These are phyloP conservation scores for Sporisorium iseilematis-ciliati DNA, from an alignment of 1,284 basidiomycete genomes.

Conservation along the genomic window DNA sequence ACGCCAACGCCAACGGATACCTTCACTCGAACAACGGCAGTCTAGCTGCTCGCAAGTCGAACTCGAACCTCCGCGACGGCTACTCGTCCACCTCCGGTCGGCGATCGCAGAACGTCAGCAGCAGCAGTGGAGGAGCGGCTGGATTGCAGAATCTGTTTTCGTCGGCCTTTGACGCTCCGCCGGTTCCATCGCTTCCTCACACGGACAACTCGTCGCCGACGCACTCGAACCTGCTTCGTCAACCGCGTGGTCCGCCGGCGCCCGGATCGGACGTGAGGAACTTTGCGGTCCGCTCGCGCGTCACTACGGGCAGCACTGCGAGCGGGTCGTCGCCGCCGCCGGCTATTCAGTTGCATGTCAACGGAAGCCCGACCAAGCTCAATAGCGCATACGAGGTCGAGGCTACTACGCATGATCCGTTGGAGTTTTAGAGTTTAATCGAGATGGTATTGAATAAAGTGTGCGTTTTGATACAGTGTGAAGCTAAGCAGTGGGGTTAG, in stretches of 20 bases:
- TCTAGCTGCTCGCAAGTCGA: conserved; percentile 51
- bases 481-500: not conserved
- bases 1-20: conserved; percentile 17
- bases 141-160: conserved; percentile 61
- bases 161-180: conserved; percentile 60
- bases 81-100: conserved; percentile 55
- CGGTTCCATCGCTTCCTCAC: conserved; percentile 48
- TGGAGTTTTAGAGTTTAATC: conserved; percentile 47
- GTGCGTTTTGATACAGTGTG: not conserved
- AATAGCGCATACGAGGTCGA: conserved; percentile 23
- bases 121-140: conserved; percentile 52
- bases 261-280: conserved; percentile 47
- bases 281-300: conserved; percentile 54
- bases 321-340: conserved; percentile 16
- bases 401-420: conserved; percentile 41
- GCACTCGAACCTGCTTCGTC: conserved; percentile 49
- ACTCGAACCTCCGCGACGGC: conserved; percentile 58
- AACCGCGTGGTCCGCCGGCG: conserved; percentile 57
- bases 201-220: conserved; percentile 27
- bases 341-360: conserved; percentile 39
- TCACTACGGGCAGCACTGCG: conserved; percentile 15
- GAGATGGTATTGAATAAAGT: not conserved
- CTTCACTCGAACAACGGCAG: conserved; percentile 20
- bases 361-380: conserved; percentile 36
- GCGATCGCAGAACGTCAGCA: conserved; percentile 68